A percentile compares a stretch with the other conserved stretches of the same genome.
Evolutionary conservation across 129 eudicot genomes (phyloP).

Genomic region (Flaveria bidentis): DNA sequence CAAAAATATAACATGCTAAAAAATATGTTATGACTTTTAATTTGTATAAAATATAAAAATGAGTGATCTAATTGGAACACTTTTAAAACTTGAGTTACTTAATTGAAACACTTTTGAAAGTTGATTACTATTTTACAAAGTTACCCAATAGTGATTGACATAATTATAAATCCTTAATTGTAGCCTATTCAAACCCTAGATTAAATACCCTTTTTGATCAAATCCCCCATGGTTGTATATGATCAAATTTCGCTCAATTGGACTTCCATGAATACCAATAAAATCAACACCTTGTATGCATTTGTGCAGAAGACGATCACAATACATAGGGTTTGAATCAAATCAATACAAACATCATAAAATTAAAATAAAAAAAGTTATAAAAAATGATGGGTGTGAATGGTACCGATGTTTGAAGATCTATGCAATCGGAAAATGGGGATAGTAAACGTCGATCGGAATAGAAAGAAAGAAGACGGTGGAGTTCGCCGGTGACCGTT

Average conservation of each 20-base stretch:
- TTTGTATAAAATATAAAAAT: no score
- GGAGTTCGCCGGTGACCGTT: conserved; percentile 14
- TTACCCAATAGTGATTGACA: no score
- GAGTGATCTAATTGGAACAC: no score
- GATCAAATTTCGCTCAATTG: background rate
- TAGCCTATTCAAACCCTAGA: no score
- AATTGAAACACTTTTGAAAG: no score
- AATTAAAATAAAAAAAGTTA: background rate
- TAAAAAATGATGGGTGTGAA: background rate
- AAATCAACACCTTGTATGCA: no score
- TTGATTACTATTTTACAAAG: no score
- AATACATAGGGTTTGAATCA: conserved; percentile 10
- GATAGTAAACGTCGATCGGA: background rate
- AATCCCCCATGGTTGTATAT: background rate
- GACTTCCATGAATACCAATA: no score
- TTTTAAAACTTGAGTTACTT: no score
- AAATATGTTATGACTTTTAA: no score
- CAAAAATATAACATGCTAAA: no score
- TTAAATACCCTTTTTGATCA: no score
- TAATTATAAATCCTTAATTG: background rate
- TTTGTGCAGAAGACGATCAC: background rate
- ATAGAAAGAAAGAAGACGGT: conserved; percentile 9
- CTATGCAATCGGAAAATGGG: background rate
- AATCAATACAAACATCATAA: background rate
- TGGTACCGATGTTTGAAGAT: conserved; percentile 38